These are phyloP conservation scores for Paraurostyla sp. DNA, from an alignment of 73 alveolate species.

Conservation along the genomic window DNA sequence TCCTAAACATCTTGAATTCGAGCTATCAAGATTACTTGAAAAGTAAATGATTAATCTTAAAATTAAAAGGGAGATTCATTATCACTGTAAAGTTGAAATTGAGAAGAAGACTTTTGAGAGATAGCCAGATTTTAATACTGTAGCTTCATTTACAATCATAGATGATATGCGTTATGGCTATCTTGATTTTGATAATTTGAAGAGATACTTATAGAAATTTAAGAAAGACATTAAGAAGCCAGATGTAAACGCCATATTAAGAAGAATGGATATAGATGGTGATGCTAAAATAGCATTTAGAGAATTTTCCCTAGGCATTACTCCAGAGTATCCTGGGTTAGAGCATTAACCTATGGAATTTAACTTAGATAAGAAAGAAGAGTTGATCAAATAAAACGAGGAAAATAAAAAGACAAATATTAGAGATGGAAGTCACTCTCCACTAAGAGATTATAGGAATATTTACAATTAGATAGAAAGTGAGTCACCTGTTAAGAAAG, in stretches of 20 bases:
- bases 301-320: conserved; percentile 56
- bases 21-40: conserved; percentile 35
- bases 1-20: conserved; percentile 47
- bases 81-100: conserved; percentile 48
- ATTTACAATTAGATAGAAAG: background rate
- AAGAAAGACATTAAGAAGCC: conserved; percentile 41
- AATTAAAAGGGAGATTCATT: conserved; percentile 27
- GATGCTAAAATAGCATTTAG: conserved; percentile 58
- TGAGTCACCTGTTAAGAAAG: conserved; percentile 42
- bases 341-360: conserved; percentile 12
- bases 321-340: conserved; percentile 60
- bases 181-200: conserved; percentile 42
- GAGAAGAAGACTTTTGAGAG: conserved; percentile 56
- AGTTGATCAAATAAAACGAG: background rate
- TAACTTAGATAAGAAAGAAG: conserved; percentile 26
- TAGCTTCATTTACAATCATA: conserved; percentile 30
- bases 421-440: conserved; percentile 22
- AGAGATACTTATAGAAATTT: conserved; percentile 4
- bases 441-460: conserved; percentile 54
- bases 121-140: conserved; percentile 51
- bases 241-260: conserved; percentile 50
- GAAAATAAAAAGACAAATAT: conserved; percentile 31
- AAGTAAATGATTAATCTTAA: background rate
- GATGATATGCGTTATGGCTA: conserved; percentile 38
- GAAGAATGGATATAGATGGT: conserved; percentile 60